Percentiles rank a stretch among this genome's conserved stretches.
Conservation (phyloP, 768 basidiomycete species). For the Termitomyces eurrhizus region DNA sequence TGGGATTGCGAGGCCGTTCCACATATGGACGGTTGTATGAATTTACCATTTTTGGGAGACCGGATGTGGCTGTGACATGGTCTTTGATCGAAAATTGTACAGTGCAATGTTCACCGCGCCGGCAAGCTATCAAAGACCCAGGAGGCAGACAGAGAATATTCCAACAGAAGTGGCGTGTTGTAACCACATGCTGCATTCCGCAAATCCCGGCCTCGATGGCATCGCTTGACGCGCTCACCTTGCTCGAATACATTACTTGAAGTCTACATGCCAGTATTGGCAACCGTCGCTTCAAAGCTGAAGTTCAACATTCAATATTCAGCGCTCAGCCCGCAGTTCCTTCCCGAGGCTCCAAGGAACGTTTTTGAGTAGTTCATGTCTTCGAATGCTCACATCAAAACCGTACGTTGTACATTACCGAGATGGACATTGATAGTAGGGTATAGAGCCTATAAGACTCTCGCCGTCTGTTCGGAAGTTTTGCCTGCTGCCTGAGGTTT, state of each 20-base stretch:
- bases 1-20: conserved; percentile 4
- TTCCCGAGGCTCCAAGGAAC: neutral
- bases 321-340: too few relatives aligned
- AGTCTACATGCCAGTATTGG: neutral
- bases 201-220: neutral
- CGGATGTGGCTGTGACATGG: conserved; percentile 18
- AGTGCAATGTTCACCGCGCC: conserved; percentile 2
- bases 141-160: neutral
- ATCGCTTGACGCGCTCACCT: neutral
- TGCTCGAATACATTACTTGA: neutral
- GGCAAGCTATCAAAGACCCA: neutral
- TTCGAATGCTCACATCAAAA: neutral
- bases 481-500: neutral
- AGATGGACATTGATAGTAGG: too few relatives aligned
- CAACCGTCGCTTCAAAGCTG: neutral
- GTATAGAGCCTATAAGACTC: neutral
- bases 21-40: conserved; percentile 19
- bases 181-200: neutral
- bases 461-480: neutral
- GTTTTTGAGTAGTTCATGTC: neutral
- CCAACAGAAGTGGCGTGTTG: neutral
- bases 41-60: conserved; percentile 17
- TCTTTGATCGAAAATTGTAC: neutral
- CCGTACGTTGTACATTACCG: too few relatives aligned
- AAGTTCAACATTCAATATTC: too few relatives aligned